Evolutionary conservation across 1,284 basidiomycete genomes (phyloP).

Genomic region (Apiotrichum sp.): DNA sequence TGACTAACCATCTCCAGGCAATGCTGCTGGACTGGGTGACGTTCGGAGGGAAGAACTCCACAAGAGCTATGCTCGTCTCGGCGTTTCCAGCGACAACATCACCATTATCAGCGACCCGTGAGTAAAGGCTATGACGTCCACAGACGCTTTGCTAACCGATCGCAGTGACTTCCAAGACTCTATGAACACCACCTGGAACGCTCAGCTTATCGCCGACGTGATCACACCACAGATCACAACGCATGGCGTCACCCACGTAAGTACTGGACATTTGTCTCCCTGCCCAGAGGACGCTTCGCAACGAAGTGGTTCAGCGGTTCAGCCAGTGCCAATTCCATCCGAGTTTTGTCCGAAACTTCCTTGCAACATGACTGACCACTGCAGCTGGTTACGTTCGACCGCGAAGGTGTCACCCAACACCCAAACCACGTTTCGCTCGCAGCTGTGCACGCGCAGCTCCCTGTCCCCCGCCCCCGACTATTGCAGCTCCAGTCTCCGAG

Average conservation of each 20-base stretch:
- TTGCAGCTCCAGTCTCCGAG: conserved; percentile 60
- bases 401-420: conserved; percentile 71
- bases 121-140: conserved; percentile 33
- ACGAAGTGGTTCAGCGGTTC: no score
- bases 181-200: conserved; percentile 60
- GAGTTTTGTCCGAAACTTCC: no score
- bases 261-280: neutral
- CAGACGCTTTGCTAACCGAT: conserved; percentile 1
- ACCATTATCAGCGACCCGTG: conserved; percentile 67
- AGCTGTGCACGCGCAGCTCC: conserved; percentile 48
- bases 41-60: conserved; percentile 61
- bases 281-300: no score
- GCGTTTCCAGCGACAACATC: conserved; percentile 57
- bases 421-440: conserved; percentile 80
- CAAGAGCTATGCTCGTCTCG: conserved; percentile 63
- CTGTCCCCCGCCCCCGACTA: conserved; percentile 41
- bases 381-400: conserved; percentile 88
- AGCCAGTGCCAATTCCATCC: no score
- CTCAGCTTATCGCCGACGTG: conserved; percentile 56
- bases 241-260: conserved; percentile 1
- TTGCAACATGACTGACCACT: neutral
- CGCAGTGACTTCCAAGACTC: conserved; percentile 54
- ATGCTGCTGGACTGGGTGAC: conserved; percentile 73
- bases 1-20: conserved; percentile 48
- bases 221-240: conserved; percentile 47